These are phyloP conservation scores for Mycena rosella DNA, from an alignment of 768 basidiomycete genomes.

Conservation along the genomic window DNA sequence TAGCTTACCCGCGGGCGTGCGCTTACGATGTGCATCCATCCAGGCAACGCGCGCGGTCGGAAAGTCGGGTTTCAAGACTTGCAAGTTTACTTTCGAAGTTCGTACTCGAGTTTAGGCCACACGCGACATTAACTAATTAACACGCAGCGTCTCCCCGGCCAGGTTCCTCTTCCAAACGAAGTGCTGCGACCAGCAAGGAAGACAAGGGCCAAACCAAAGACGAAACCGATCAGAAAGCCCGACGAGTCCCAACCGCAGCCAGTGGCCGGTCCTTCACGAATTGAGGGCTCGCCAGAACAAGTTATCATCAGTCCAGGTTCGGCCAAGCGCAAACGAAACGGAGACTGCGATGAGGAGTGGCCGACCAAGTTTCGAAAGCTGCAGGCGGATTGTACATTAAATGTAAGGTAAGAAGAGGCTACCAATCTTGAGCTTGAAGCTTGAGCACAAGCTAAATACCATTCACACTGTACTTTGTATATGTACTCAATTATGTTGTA, in stretches of 20 bases:
- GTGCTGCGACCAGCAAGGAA: neutral
- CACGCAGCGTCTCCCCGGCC: slow-evolving; percentile 19
- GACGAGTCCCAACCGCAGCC: neutral
- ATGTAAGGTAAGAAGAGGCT: no score
- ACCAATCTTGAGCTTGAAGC: no score
- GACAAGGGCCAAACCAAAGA: neutral
- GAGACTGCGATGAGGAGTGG: no score
- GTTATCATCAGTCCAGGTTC: no score
- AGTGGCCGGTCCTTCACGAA: no score
- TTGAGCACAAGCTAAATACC: no score
- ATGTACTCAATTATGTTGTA: no score
- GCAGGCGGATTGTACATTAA: no score
- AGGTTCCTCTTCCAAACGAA: slow-evolving; percentile 8
- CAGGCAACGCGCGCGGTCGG: slow-evolving; percentile 39
- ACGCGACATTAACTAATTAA: neutral
- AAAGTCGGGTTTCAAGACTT: slow-evolving; percentile 38
- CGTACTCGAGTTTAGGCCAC: neutral
- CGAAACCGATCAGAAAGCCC: neutral
- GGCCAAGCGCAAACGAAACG: no score
- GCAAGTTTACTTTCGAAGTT: slow-evolving; percentile 40
- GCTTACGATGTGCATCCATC: neutral
- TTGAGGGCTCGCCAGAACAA: no score
- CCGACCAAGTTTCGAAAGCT: no score
- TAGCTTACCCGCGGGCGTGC: neutral
- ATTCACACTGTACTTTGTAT: no score